Base-by-base conservation (phyloP, 495 filamentous ascomycete genomes). In the Pseudotulostoma volvatum region DNA sequence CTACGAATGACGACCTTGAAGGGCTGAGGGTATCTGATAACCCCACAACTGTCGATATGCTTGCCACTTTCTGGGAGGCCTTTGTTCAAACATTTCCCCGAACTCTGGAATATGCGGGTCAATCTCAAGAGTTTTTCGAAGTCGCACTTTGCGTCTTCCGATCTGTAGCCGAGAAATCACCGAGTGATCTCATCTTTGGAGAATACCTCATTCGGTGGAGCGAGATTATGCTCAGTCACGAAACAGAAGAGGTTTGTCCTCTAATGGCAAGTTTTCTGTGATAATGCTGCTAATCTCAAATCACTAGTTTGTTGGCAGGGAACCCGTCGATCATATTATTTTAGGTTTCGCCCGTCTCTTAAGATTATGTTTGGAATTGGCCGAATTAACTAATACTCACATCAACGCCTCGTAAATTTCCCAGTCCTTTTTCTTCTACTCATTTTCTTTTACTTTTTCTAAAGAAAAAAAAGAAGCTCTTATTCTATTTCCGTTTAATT, bases 51-150 rank as follows among this genome's bases (percentile, higher is more conserved):
- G 48, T 64, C 8, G 63, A 64, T 41, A 64, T 67, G 42, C 49
- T 67, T 18, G 60, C 55, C 0, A 60, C 58, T 2, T 49, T 75
- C 36, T 79, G 73, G 73, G 47, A 61, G 15, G 53, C 70, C 1
- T 56, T 76, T 37, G 59, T 63, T 17, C 48, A 58, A 9, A 57
- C 65, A 13, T 54, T 79, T 18, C 64, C 72, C 1, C 49, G 64
- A 25, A 59, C 62, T 2, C 45, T 56, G 11, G 43, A 61, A 8
- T 61, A 60, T 46, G 55, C 61, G 31, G 35, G 50, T 3, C 60
- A 71, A 36, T 67, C 68, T 8, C 58, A 67, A 37, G 66, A 81
- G 41, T 68, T 78, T 33, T 78, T 77, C 42, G 59, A 64, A 14
- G 58, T 67, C 39, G 56, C 67, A 28, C 55, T 66, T 3, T 49